A percentile compares a stretch with the other conserved stretches of the same genome.
phyloP scores from a whole-genome alignment of 257 asterid genomes.

The Nicotiana noctiflora region DNA sequence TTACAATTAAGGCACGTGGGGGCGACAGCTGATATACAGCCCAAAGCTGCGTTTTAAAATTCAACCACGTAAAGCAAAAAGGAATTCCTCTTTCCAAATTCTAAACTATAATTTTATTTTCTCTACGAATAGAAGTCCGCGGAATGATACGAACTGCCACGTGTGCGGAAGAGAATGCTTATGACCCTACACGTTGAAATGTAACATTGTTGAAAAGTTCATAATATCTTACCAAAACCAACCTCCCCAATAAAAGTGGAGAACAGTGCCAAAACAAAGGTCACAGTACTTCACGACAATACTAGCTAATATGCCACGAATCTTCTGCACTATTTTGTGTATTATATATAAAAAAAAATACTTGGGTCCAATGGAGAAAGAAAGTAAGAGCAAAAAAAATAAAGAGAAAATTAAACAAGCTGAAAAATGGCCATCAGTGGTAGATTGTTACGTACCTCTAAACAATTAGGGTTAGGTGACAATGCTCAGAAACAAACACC shows the following conservation, averaged over 20 bases:
- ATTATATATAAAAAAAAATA: constrained; percentile 18
- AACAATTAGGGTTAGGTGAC: constrained; percentile 15
- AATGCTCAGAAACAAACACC: background rate
- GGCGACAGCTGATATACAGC: background rate
- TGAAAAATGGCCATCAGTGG: constrained; percentile 41
- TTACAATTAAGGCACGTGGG: background rate
- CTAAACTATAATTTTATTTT: background rate
- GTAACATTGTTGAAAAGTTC: constrained; percentile 7
- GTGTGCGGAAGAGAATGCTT: constrained; percentile 24
- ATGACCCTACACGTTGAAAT: constrained; percentile 22
- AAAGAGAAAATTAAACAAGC: background rate
- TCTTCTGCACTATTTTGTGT: constrained; percentile 31
- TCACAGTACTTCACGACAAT: constrained; percentile 20
- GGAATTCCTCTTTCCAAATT: background rate
- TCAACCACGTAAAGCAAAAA: background rate
- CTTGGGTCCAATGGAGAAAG: background rate
- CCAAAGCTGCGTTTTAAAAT: background rate
- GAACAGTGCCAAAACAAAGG: constrained; percentile 16
- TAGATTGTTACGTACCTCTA: constrained; percentile 35
- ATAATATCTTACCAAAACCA: constrained; percentile 4
- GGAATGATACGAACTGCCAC: constrained; percentile 4
- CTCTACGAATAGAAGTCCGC: constrained; percentile 22
- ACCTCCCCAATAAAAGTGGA: constrained; percentile 28
- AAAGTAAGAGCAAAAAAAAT: background rate
- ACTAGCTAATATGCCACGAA: constrained; percentile 46